Evolutionary conservation across 305 asterid genomes (phyloP), one percentile per base, ranked within the genome.

Genomic region (Solanum hybrid): DNA sequence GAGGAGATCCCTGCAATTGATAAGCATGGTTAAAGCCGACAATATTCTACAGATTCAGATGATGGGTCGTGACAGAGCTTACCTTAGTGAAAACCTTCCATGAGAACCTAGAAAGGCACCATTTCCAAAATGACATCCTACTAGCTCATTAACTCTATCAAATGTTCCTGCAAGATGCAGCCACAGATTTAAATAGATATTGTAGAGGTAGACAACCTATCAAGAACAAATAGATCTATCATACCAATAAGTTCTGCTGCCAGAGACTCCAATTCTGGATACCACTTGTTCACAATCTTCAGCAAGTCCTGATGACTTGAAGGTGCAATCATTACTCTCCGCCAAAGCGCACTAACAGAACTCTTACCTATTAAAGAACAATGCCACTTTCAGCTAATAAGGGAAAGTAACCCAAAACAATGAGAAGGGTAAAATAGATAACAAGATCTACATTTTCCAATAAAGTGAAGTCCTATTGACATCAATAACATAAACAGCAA

Each of bases 61-160:
- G 56, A 56, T 36, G 38, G 17, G 42, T 81, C 26, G 17, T 27
- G 85, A 69, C 51, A 87, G 36, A 29, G 29, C 82, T 87, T 93
- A 96, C 99, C 99, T 97, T 81, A 92, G 88, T 69, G 98, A 95
- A 92, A 98, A 98, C 93, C 98, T 95, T 91, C 94, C 96, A 89
- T 80, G 91, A 92, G 92, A 93, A 89, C 93, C 86, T 24, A 93
- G 85, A 5, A 93, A 92, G 88, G 92, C 85, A 35, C 91, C 40
- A 40, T 91, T 89, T 89, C 98, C 97, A 88, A 91, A 90, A 34
- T 90, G 94, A 88, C 79, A 90, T 87, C 94, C 93, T 78, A 91
- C 92, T 80, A 96, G 93, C 87, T 92, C 91, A 94, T 95, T 95
- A 90, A 95, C 94, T 85, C 87, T 93, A 88, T 91, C 94, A 91